Percentiles rank a stretch among this genome's conserved stretches.
These are phyloP conservation scores for Rhododendron ovatum DNA, from an alignment of 148 eudicot species.

Conservation along the genomic window DNA sequence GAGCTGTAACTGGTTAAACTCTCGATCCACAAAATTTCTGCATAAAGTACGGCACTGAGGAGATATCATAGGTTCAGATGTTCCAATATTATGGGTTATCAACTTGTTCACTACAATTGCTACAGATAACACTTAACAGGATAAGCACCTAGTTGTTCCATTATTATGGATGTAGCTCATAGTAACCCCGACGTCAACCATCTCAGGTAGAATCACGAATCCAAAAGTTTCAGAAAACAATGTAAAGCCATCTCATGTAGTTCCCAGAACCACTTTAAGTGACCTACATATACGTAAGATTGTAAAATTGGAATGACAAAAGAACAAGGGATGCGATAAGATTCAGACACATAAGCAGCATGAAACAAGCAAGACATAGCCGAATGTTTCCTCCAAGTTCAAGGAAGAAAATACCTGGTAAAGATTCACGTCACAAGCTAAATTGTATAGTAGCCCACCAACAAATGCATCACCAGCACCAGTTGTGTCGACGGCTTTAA, in stretches of 20 bases:
- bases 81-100: neutral
- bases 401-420: slow-evolving; percentile 39
- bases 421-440: slow-evolving; percentile 57
- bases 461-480: slow-evolving; percentile 96
- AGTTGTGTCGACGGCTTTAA: slow-evolving; percentile 77
- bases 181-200: neutral
- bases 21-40: neutral
- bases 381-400: neutral
- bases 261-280: neutral
- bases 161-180: neutral
- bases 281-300: neutral
- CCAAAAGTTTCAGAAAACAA: neutral
- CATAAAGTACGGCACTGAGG: neutral
- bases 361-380: slow-evolving; percentile 1
- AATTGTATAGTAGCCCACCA: slow-evolving; percentile 55
- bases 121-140: neutral
- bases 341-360: neutral
- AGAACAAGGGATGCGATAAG: neutral
- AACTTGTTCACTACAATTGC: neutral
- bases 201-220: neutral
- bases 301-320: neutral
- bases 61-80: neutral
- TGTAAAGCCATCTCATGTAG: neutral
- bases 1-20: neutral
- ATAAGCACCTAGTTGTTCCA: neutral